A percentile compares a stretch with the other conserved stretches of the same genome.
phyloP scores from a whole-genome alignment of 164 flowering plant species.

The Saururus chinensis region DNA sequence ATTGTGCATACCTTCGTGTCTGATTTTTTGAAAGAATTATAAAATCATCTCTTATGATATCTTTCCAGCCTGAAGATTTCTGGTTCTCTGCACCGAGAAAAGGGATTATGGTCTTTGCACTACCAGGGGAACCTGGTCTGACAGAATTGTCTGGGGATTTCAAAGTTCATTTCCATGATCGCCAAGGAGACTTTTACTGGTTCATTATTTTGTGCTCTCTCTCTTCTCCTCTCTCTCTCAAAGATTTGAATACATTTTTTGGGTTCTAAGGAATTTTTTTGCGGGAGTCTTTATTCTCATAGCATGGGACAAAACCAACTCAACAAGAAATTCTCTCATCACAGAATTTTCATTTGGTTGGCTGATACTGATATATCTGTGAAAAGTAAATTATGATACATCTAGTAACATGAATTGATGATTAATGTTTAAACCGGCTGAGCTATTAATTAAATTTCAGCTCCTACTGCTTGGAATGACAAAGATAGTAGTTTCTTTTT shows the following conservation, averaged over 20 bases:
- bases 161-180: slow-evolving; percentile 89
- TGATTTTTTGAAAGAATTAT: background rate
- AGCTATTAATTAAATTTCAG: no score
- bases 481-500: no score
- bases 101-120: slow-evolving; percentile 92
- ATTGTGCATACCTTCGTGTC: background rate
- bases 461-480: no score
- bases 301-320: no score
- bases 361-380: no score
- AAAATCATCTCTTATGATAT: background rate
- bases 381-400: no score
- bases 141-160: slow-evolving; percentile 87
- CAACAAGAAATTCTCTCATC: no score
- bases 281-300: background rate
- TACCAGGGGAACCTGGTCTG: slow-evolving; percentile 97
- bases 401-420: no score
- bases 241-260: background rate
- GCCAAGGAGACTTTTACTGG: slow-evolving; percentile 98
- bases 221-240: background rate
- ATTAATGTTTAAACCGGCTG: no score
- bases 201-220: slow-evolving; percentile 12
- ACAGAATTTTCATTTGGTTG: no score
- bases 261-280: background rate
- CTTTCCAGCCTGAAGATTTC: slow-evolving; percentile 72
- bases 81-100: slow-evolving; percentile 97